These are phyloP conservation scores for Nannochloropsis salina DNA, from an alignment of 108 stramenopile genomes.

Conservation along the genomic window DNA sequence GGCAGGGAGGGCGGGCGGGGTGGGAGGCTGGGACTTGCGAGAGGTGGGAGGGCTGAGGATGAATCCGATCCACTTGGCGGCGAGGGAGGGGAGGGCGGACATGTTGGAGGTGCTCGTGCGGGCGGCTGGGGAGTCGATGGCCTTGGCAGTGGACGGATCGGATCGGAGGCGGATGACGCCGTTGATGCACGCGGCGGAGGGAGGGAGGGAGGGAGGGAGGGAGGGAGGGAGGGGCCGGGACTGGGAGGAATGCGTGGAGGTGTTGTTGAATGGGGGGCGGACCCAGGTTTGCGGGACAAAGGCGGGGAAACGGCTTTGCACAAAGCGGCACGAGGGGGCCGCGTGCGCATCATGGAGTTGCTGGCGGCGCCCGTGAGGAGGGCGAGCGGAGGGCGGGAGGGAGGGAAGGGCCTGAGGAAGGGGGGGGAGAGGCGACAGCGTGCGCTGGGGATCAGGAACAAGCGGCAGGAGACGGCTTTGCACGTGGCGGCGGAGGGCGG, in stretches of 20 bases:
- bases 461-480: not conserved
- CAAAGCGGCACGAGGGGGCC: not conserved
- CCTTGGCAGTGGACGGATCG: not conserved
- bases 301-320: not conserved
- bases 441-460: not conserved
- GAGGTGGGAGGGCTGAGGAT: not conserved
- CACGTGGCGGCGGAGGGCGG: not conserved
- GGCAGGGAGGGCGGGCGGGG: not conserved
- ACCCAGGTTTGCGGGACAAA: not conserved
- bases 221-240: not conserved
- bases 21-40: not conserved
- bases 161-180: not conserved
- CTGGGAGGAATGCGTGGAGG: not conserved
- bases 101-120: not conserved
- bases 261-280: not conserved
- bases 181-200: not conserved
- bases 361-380: not conserved
- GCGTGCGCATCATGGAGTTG: not conserved
- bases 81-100: slow-evolving; percentile 1
- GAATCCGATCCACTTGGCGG: not conserved
- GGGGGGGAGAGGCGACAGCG: not conserved
- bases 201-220: not conserved
- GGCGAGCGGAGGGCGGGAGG: not conserved
- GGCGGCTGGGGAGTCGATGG: not conserved
- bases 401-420: not conserved